A percentile compares a stretch with the other conserved stretches of the same genome.
These are phyloP conservation scores for Alternaria ventricosa DNA, from an alignment of 2,329 filamentous ascomycete species.

Conservation along the genomic window DNA sequence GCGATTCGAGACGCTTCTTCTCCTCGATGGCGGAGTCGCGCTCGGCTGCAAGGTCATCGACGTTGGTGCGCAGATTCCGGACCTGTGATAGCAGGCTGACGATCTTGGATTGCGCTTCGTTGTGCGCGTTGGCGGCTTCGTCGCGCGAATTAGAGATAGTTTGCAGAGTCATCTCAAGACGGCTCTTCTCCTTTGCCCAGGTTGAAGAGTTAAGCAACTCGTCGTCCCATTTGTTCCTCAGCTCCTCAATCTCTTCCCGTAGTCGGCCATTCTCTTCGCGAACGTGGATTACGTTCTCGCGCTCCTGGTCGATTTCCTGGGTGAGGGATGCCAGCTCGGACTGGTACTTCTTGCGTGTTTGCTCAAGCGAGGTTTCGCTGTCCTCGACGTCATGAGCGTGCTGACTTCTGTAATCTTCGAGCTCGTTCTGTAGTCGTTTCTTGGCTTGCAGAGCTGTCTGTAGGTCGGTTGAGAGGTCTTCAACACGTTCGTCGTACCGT, in stretches of 20 bases:
- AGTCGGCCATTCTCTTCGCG: constrained; percentile 84
- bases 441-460: constrained; percentile 86
- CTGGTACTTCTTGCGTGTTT: constrained; percentile 97
- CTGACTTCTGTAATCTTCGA: constrained; percentile 96
- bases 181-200: constrained; percentile 97
- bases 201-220: constrained; percentile 97
- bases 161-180: constrained; percentile 86
- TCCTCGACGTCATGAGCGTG: constrained; percentile 96
- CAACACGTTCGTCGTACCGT: constrained; percentile 85
- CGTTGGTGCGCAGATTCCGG: constrained; percentile 77
- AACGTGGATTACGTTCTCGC: constrained; percentile 86
- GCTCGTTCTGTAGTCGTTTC: constrained; percentile 93
- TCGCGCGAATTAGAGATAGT: constrained; percentile 91
- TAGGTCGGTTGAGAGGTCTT: constrained; percentile 89
- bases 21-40: constrained; percentile 84
- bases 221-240: constrained; percentile 96
- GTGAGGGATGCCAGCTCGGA: constrained; percentile 87
- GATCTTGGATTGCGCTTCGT: constrained; percentile 92
- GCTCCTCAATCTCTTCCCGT: constrained; percentile 93
- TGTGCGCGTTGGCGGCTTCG: constrained; percentile 90
- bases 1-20: constrained; percentile 85
- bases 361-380: constrained; percentile 94
- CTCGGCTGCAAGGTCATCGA: constrained; percentile 86
- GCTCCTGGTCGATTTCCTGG: constrained; percentile 90
- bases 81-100: constrained; percentile 91